phyloP scores from a whole-genome alignment of 192 early-diverging fungal species.

The Blastocladiella britannica region DNA sequence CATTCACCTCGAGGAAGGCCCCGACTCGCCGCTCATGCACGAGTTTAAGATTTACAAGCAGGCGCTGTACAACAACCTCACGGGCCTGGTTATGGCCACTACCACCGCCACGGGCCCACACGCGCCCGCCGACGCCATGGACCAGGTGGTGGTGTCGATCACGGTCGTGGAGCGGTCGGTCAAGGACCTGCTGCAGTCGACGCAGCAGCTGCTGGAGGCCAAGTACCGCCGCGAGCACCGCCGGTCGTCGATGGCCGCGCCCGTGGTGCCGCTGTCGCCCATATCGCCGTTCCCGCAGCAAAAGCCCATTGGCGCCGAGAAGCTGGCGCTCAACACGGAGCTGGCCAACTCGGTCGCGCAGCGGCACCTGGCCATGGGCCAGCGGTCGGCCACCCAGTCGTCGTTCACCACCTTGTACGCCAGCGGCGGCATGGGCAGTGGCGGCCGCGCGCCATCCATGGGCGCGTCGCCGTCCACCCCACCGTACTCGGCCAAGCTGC shows the following conservation, averaged over 20 bases:
- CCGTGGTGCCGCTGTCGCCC: slow-evolving; percentile 12
- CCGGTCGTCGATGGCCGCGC: slow-evolving; percentile 3
- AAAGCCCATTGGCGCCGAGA: slow-evolving; percentile 6
- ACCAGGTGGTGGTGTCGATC: slow-evolving; percentile 22
- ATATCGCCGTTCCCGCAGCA: slow-evolving; percentile 8
- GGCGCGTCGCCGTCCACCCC: background rate
- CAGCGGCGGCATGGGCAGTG: slow-evolving; percentile 7
- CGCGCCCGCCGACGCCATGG: slow-evolving; percentile 28
- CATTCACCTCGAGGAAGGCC: slow-evolving; percentile 18
- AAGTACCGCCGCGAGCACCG: slow-evolving; percentile 22
- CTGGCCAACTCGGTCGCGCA: background rate
- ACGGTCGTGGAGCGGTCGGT: slow-evolving; percentile 31
- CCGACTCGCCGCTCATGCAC: slow-evolving; percentile 10
- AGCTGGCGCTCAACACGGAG: slow-evolving; percentile 2
- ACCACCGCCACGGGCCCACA: slow-evolving; percentile 32
- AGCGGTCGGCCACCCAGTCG: slow-evolving; percentile 2
- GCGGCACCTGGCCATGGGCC: slow-evolving; percentile 3
- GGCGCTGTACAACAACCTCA: slow-evolving; percentile 38
- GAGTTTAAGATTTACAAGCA: slow-evolving; percentile 42
- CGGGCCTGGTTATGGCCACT: slow-evolving; percentile 34
- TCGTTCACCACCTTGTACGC: background rate
- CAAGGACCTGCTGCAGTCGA: slow-evolving; percentile 22
- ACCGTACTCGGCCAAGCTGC: slow-evolving; percentile 18
- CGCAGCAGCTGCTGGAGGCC: slow-evolving; percentile 28
- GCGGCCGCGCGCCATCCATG: slow-evolving; percentile 5